These are phyloP conservation scores for Leccinum subtestaceum DNA, from an alignment of 768 basidiomycete species.

Conservation along the genomic window DNA sequence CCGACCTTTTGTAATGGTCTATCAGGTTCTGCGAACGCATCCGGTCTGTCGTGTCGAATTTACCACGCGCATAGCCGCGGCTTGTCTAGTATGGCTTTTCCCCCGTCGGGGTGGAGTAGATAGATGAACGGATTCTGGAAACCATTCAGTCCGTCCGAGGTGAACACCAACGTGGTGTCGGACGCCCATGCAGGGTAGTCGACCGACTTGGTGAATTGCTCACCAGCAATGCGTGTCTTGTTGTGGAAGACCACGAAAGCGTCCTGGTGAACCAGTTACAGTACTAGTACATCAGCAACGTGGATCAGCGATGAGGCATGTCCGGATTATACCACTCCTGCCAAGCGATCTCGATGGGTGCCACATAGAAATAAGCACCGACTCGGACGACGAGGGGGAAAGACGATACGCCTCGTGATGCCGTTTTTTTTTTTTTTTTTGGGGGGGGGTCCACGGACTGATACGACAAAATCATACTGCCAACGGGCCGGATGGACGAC, in stretches of 20 bases:
- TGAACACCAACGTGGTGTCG: slow-evolving; percentile 57
- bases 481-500: too few relatives aligned
- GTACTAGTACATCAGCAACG: slow-evolving; percentile 41
- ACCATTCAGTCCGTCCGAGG: slow-evolving; percentile 56
- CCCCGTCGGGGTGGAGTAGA: slow-evolving; percentile 41
- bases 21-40: not conserved
- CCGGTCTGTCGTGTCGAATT: slow-evolving; percentile 3
- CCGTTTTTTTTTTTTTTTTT: slow-evolving; percentile 8
- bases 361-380: slow-evolving; percentile 30
- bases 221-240: slow-evolving; percentile 49
- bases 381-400: slow-evolving; percentile 50
- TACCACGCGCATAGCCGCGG: slow-evolving; percentile 66
- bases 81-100: slow-evolving; percentile 64
- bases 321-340: slow-evolving; percentile 67
- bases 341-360: slow-evolving; percentile 57
- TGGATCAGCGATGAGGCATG: slow-evolving; percentile 65
- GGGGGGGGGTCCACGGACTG: slow-evolving; percentile 40
- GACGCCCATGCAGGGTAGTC: slow-evolving; percentile 59
- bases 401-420: slow-evolving; percentile 50
- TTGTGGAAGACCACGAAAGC: slow-evolving; percentile 28
- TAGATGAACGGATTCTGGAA: slow-evolving; percentile 63
- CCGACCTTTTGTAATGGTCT: too few relatives aligned
- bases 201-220: slow-evolving; percentile 40
- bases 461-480: slow-evolving; percentile 48
- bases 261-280: slow-evolving; percentile 17